Conservation (phyloP, 1,284 basidiomycete genomes). For the Sanghuangporus weigelae region DNA sequence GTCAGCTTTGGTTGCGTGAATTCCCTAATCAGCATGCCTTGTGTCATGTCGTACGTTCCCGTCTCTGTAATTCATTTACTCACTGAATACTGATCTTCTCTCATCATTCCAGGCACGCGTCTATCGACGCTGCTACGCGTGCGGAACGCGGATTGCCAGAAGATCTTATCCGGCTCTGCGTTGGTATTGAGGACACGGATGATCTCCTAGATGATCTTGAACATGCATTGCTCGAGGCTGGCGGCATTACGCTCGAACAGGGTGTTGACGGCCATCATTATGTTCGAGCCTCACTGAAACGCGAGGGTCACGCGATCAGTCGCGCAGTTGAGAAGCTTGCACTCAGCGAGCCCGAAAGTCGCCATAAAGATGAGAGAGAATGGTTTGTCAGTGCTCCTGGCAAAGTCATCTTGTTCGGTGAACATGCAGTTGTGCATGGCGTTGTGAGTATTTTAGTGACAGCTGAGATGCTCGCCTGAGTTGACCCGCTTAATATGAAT, state of each 20-base stretch:
- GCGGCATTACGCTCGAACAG: constrained; percentile 68
- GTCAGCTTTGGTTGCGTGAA: constrained; percentile 99
- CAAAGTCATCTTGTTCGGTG: constrained; percentile 97
- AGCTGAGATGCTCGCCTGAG: neutral
- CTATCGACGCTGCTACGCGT: constrained; percentile 90
- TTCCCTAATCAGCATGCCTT: constrained; percentile 98
- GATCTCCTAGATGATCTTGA: constrained; percentile 96
- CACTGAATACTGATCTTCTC: constrained; percentile 17
- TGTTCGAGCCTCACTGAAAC: constrained; percentile 39
- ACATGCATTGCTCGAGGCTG: constrained; percentile 85
- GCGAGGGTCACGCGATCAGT: constrained; percentile 41
- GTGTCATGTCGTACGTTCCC: constrained; percentile 91
- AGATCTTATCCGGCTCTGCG: constrained; percentile 95
- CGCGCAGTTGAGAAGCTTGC: constrained; percentile 67
- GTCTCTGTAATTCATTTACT: constrained; percentile 12
- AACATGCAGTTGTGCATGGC: constrained; percentile 98
- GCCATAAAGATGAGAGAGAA: constrained; percentile 45
- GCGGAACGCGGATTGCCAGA: constrained; percentile 94
- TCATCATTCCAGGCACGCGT: constrained; percentile 74
- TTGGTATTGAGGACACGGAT: constrained; percentile 94
- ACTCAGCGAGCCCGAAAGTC: constrained; percentile 27
- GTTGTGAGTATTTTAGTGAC: constrained; percentile 55
- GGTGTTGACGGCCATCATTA: constrained; percentile 37
- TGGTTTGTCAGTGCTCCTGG: constrained; percentile 94
- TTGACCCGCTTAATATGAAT: neutral